Base-by-base conservation (phyloP, 2,329 filamentous ascomycete genomes). In the Colletotrichum liriopes region DNA sequence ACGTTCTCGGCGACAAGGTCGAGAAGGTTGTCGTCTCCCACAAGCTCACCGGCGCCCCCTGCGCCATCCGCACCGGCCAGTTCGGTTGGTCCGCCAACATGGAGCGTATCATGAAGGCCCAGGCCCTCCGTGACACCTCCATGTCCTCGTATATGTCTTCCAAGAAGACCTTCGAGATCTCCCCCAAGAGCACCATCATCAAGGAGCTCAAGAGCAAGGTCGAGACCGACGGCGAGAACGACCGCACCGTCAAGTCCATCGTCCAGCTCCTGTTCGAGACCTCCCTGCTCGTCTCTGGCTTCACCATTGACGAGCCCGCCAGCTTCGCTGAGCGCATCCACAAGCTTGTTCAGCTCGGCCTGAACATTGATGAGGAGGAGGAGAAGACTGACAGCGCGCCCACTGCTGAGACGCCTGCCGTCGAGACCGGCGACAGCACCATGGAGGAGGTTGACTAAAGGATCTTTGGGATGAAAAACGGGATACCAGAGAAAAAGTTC, bases 91-190 rank as follows among this genome's bases (percentile, higher is more conserved):
- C 96, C 71, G 96, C 96, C 84, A 99, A 99, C 92, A 99, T 99
- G 96, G 96, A 99, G 92, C 96, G 96, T 90, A 99, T 99, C 92
- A 99, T 99, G 96, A 99, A 99, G 93, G 96, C 96, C 37, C 96
- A 99, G 90, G 96, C 96, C 82, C 96, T 99, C 81, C 96, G 96
- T 88, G 96, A 99, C 89, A 99, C 96, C 78, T 98, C 95, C 81
- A 99, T 99, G 96, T 94, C 91, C 87, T 97, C 94, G 80, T 99
- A 99, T 94, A 99, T 99, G 96, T 97, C 94, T 77, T 98, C 96
- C 84, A 99, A 99, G 95, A 99, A 99, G 94, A 99, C 96, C 41
- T 98, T 99, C 79, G 96, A 99, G 90, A 98, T 99, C 87, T 98
- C 96, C n/a, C 96, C 96, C 85, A 96, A 96, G 91, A 98, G 94